Conservation (phyloP, 2,329 filamentous ascomycete genomes). For the Colletotrichum endophyticum region DNA sequence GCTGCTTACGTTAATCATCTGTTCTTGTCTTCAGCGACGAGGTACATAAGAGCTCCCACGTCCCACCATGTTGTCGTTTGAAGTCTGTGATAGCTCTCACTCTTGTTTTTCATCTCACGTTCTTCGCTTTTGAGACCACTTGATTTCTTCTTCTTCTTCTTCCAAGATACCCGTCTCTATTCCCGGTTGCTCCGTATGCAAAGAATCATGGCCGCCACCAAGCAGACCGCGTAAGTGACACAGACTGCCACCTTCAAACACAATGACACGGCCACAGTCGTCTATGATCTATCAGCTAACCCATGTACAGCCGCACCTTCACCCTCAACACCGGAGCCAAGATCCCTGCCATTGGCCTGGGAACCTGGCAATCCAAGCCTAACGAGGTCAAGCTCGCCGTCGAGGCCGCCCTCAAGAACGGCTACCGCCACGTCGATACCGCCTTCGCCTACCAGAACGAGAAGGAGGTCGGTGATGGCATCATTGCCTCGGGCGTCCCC, state of each 20-base stretch:
- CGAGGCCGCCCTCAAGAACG: slow-evolving; percentile 67
- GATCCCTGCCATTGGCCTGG: slow-evolving; percentile 78
- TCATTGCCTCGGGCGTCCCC: slow-evolving; percentile 68
- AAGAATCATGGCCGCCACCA: slow-evolving; percentile 10
- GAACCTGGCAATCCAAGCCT: slow-evolving; percentile 79
- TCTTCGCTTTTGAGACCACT: not conserved
- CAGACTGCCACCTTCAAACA: not conserved
- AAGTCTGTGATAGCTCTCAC: not conserved
- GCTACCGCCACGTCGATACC: slow-evolving; percentile 80
- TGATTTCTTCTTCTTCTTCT: not conserved
- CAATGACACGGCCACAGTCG: not conserved
- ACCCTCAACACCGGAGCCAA: slow-evolving; percentile 78
- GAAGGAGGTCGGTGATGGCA: slow-evolving; percentile 68
- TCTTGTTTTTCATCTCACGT: not conserved
- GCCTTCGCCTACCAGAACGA: slow-evolving; percentile 82
- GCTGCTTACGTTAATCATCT: not conserved
- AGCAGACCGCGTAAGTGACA: slow-evolving; percentile 16
- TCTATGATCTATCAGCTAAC: not conserved
- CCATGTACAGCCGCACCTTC: slow-evolving; percentile 54
- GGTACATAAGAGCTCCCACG: slow-evolving; percentile 13
- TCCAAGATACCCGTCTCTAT: not conserved
- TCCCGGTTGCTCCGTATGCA: not conserved
- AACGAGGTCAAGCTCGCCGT: slow-evolving; percentile 75
- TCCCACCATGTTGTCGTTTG: not conserved
- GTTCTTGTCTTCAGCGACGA: not conserved